Evolutionary conservation across 495 filamentous ascomycete genomes (phyloP).

Genomic region (Collariella sp.): DNA sequence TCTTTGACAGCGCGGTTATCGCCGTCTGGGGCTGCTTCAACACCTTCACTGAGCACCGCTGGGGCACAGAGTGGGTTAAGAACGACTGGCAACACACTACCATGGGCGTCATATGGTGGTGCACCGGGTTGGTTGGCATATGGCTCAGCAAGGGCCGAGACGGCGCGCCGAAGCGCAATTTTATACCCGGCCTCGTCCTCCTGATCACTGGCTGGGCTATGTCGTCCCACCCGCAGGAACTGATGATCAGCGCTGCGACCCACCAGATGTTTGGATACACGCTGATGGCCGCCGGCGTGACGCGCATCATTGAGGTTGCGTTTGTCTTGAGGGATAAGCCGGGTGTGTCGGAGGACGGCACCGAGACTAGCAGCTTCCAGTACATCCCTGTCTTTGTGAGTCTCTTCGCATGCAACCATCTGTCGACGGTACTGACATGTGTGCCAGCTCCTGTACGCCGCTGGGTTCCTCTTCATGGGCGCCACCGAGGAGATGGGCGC

Average conservation of each 20-base stretch:
- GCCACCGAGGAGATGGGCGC: conserved; percentile 97
- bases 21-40: conserved; percentile 93
- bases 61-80: conserved; percentile 82
- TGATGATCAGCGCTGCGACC: conserved; percentile 78
- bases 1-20: conserved; percentile 90
- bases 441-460: conserved; percentile 73
- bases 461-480: conserved; percentile 94
- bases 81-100: conserved; percentile 96
- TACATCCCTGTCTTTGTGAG: conserved; percentile 85
- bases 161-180: conserved; percentile 81
- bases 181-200: conserved; percentile 86
- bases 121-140: conserved; percentile 79
- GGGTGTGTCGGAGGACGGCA: conserved; percentile 45
- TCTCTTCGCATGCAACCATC: conserved; percentile 10
- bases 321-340: conserved; percentile 72
- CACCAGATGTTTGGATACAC: conserved; percentile 93
- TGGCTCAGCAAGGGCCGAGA: conserved; percentile 81
- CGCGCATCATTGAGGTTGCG: conserved; percentile 82
- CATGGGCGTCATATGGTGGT: conserved; percentile 98
- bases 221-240: conserved; percentile 73
- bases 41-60: conserved; percentile 95
- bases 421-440: background rate
- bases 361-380: conserved; percentile 77
- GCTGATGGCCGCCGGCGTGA: conserved; percentile 79
- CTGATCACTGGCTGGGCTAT: conserved; percentile 92